A percentile compares a stretch with the other conserved stretches of the same genome.
Evolutionary conservation across 495 filamentous ascomycete species (phyloP).

Genomic region (Podospora comata): DNA sequence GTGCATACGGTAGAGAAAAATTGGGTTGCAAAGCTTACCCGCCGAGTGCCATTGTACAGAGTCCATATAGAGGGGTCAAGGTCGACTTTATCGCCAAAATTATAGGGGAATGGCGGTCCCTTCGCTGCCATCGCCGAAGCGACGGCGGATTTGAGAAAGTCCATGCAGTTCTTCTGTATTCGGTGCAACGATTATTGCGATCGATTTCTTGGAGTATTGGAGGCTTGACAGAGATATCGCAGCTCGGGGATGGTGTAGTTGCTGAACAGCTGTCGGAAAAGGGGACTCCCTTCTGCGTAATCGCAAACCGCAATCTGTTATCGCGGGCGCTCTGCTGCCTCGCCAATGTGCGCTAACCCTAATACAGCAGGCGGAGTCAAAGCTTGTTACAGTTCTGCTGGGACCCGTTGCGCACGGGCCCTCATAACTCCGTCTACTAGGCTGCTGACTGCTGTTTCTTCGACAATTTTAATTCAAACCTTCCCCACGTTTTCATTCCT

Average conservation of each 20-base stretch:
- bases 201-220: neutral
- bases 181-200: neutral
- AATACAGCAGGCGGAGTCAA: constrained; percentile 12
- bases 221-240: neutral
- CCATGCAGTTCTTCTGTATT: constrained; percentile 55
- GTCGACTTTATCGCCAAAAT: constrained; percentile 85
- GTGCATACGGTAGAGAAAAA: neutral
- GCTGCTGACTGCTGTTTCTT: neutral
- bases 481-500: constrained; percentile 4
- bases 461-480: neutral
- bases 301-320: constrained; percentile 28
- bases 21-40: constrained; percentile 51
- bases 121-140: constrained; percentile 87
- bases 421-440: neutral
- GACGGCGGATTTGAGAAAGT: constrained; percentile 96
- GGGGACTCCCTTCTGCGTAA: constrained; percentile 10
- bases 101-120: constrained; percentile 86
- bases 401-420: too few relatives aligned
- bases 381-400: neutral
- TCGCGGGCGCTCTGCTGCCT: constrained; percentile 9
- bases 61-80: constrained; percentile 88
- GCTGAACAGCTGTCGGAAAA: neutral
- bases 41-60: constrained; percentile 84
- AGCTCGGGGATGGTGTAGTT: neutral
- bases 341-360: constrained; percentile 13